Evolutionary conservation across 345 rosid genomes (phyloP), one percentile per base, ranked within the genome.

Genomic region (Psidium guajava): DNA sequence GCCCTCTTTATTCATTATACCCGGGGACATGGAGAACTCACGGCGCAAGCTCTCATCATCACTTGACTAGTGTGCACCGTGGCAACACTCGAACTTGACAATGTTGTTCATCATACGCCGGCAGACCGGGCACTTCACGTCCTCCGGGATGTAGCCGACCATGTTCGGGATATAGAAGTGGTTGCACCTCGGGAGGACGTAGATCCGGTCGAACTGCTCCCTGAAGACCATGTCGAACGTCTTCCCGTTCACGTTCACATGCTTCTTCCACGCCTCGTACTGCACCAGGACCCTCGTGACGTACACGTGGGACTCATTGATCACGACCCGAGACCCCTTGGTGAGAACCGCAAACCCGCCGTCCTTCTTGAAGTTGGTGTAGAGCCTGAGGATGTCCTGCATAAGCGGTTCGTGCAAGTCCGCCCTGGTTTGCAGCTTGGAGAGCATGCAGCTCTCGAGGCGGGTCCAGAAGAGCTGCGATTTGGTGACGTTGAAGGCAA

Each of bases 1-100:
- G 75, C 75, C 75, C 75, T 64, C 75, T 64, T 64, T 64, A 64
- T 64, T 64, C 44, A 16, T 64, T 64, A 64, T 7, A 28, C 42
- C 18, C 8, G 42, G 10, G 8, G 5, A 28, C 2, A 28, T 13
- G 6, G 73, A 61, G 28, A 42, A 7, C 75, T 64, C 75, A 28
- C 42, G 2, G 42, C 15, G 22, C 42, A 28, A 10, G 75, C 42
- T 64, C 11, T 3, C 42, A 64, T 7, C 42, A 32, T 64, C 1
- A 64, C 75, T 64, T 8, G 75, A 64, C 75, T 58, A 85, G n/a
- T 85, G 86, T 8, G 83, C 75, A 1, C 86, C 75, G 55, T 85
- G 86, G 83, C 86, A 85, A 22, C 86, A 85, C 83, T 85, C 86
- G 83, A 77, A 85, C 53, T 56, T 77, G 75, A 85, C 83, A 27